phyloP scores from a whole-genome alignment of 257 asterid species.

The Phtheirospermum japonicum region DNA sequence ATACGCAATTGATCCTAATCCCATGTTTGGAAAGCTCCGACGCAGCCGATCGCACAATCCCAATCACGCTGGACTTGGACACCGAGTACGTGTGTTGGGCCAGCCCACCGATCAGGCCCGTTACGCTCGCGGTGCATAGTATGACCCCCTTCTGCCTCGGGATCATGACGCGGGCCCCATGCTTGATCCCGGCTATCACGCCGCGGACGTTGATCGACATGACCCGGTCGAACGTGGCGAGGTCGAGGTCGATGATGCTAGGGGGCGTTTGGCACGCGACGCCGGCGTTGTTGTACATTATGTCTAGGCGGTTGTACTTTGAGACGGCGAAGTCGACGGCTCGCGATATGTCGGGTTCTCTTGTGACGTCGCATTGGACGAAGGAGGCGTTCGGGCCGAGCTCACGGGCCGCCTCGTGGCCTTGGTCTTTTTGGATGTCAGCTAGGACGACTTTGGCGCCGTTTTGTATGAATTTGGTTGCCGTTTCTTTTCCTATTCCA shows the following conservation, averaged over 20 bases:
- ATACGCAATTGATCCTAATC: conserved; percentile 70
- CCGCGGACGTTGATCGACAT: conserved; percentile 80
- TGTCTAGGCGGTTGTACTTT: conserved; percentile 58
- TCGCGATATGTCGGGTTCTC: conserved; percentile 56
- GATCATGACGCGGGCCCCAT: conserved; percentile 89
- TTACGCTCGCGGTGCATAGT: conserved; percentile 80
- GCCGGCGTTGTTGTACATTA: conserved; percentile 93
- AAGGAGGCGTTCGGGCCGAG: conserved; percentile 69
- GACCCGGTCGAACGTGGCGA: conserved; percentile 55
- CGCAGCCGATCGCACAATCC: conserved; percentile 55
- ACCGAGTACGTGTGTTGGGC: conserved; percentile 74
- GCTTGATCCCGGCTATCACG: conserved; percentile 72
- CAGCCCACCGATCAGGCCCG: conserved; percentile 72
- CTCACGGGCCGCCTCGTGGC: conserved; percentile 43
- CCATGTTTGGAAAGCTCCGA: conserved; percentile 67
- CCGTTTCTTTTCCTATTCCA: conserved; percentile 86
- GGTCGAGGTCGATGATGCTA: conserved; percentile 63
- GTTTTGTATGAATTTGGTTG: conserved; percentile 51
- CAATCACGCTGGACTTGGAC: conserved; percentile 66
- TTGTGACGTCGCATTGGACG: conserved; percentile 62
- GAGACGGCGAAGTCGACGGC: conserved; percentile 70
- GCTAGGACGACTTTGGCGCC: conserved; percentile 84
- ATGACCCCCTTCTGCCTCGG: conserved; percentile 58
- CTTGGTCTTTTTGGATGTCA: conserved; percentile 48
- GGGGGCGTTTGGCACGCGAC: conserved; percentile 72